Evolutionary conservation across 2,329 filamentous ascomycete species (phyloP).

Genomic region (Pseudocercospora vitis): DNA sequence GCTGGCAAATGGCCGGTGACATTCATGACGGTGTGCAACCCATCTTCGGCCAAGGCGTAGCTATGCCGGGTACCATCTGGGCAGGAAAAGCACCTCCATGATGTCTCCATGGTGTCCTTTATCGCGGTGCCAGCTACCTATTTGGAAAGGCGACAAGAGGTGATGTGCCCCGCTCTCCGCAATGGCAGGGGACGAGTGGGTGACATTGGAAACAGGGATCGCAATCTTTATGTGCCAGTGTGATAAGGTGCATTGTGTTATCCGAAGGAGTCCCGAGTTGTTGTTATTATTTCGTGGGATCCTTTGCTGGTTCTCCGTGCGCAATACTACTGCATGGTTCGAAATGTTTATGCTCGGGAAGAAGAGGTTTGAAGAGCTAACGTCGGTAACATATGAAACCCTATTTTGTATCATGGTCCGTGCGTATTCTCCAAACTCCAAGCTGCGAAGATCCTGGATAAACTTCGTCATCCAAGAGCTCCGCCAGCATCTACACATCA

Average conservation of each 20-base stretch:
- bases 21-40: not conserved
- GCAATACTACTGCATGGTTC: too few relatives aligned
- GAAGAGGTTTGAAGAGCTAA: too few relatives aligned
- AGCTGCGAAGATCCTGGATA: not conserved
- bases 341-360: too few relatives aligned
- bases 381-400: not conserved
- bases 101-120: not conserved
- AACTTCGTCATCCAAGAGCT: not conserved
- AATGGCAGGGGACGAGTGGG: not conserved
- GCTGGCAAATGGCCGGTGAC: not conserved
- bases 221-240: not conserved
- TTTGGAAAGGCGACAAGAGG: constrained; percentile 9
- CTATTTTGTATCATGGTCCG: not conserved
- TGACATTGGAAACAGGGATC: not conserved
- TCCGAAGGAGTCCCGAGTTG: not conserved
- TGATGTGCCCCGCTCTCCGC: not conserved
- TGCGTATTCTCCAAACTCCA: not conserved
- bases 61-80: not conserved
- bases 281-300: not conserved
- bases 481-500: not conserved
- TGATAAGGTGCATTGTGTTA: not conserved
- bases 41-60: not conserved
- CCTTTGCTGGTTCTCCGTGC: not conserved
- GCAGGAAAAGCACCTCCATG: not conserved
- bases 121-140: constrained; percentile 13